These are phyloP conservation scores for Fraxinus angustifolia DNA, from an alignment of 305 asterid species.

Conservation along the genomic window DNA sequence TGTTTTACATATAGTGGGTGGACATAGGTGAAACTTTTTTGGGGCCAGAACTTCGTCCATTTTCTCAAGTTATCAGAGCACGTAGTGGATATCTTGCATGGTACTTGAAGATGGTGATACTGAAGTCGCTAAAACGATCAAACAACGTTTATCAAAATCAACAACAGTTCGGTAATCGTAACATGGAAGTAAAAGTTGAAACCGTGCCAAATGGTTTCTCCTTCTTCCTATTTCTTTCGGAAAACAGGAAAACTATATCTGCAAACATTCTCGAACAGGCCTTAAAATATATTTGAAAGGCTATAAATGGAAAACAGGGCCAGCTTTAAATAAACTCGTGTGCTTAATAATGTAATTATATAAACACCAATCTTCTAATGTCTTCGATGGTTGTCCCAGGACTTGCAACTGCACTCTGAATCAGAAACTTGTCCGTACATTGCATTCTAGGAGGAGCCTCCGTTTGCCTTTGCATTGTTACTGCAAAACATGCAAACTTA, in stretches of 20 bases:
- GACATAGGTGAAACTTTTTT: neutral
- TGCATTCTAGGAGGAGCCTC: constrained; percentile 37
- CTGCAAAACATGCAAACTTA: constrained; percentile 27
- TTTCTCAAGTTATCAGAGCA: neutral
- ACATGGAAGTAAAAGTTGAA: neutral
- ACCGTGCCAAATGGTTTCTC: neutral
- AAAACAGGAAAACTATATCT: neutral
- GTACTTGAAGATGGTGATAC: neutral
- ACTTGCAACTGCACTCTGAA: constrained; percentile 43
- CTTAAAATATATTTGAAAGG: neutral
- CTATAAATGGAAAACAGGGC: neutral
- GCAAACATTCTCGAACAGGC: constrained; percentile 7
- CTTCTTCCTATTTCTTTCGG: neutral
- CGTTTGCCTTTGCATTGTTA: constrained; percentile 34
- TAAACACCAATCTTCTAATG: constrained; percentile 42
- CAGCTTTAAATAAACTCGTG: neutral
- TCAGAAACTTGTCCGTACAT: constrained; percentile 57
- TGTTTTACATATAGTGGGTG: neutral
- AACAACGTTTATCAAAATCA: neutral
- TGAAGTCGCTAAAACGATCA: neutral
- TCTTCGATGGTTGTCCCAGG: constrained; percentile 34
- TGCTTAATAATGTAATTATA: neutral
- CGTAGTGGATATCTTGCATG: neutral
- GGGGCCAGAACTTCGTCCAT: neutral
- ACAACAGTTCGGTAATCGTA: neutral